Evolutionary conservation across 1,284 basidiomycete species (phyloP), one percentile per base, ranked within the genome.

Genomic region (Coriolopsis trogii): DNA sequence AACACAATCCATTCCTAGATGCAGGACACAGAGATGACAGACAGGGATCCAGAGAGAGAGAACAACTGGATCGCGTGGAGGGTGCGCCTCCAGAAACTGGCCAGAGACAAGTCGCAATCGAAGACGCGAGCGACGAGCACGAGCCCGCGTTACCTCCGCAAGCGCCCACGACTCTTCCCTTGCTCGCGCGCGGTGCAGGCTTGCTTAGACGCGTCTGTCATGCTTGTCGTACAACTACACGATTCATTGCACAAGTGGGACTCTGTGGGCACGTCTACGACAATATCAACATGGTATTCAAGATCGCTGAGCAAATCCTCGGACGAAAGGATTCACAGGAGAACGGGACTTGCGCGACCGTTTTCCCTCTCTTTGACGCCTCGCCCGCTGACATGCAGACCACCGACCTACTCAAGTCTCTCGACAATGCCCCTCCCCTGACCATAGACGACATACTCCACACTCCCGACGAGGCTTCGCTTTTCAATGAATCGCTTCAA

Each of bases 231-330:
- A 3, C 2, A 18, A 30, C 23, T 2, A 55, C 65, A 3, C 58
- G 60, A 1, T 18, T 7, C 0, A 41, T 67, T 3, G 70, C 65
- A 0, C 37, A 60, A 0, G 53, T 64, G 60, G 40, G 58, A 43
- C 9, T 16, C 30, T 4, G 5, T 33, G 30, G 13, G 1, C 49
- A 60, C 6, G 58, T 66, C 1, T 75, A 72, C 21, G 56, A 74
- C 54, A 73, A 73, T 47, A 70, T 73, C 31, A 73, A 73, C 47
- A 62, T 71, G 53, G 47, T 65, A 1, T 65, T 63, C 23, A 57
- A 60, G 5, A 54, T 56, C 7, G 64, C 70, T 0, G 70, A 73
- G 45, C 72, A 73, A 40, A 57, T 69, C 0, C 33, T 73, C 6
- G 69, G 71, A 2, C 60, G 65, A 8, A 67, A 60, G n/a, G 65